Base-by-base conservation (phyloP, 192 early-diverging fungal species). In the Funneliformis geosporum region DNA sequence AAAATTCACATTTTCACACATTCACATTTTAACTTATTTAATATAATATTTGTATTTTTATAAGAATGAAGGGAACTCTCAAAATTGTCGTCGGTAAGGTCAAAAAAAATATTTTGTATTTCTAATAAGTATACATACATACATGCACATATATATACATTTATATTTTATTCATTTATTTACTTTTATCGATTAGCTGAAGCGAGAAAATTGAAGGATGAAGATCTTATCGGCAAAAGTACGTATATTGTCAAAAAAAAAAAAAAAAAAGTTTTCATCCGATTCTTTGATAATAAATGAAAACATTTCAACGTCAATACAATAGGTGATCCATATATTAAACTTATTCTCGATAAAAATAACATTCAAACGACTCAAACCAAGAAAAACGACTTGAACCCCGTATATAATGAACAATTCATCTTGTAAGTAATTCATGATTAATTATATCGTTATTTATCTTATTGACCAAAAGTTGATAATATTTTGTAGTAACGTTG, bases 351-450 rank as follows among this genome's bases (percentile, higher is more conserved):
- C 16, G 73, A 82, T 23, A 75, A 82, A 46, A 44, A 78, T 18
- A 80, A 82, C 72, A 80, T 82, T 74, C 80, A 84, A 68, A 47
- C 60, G 25, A 84, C 83, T 7, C 59, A 21, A n/a, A 61, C 46
- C 7, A 47, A 76, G 21, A 42, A 40, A 2, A 71, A 70, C 65
- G 80, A 60, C 23, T 50, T 75, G 11, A 64, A 79, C 16, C 83
- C 83, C n/a, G 43, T 23, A 50, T 84, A 78, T 72, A 79, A 84
- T 67, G 76, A 84, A 81, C 71, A 76, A 11, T 84, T 82, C 46
- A 82, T 64, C 27, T 84, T 84, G 73, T 75, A 75, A 60, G 44
- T 47, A 18, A 59, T 50, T 25, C 5, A 71, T 71, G 12, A n/a
- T 18, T 0, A 39, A 71, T 5, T 8, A n/a, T 21, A 4, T 33